Conservation (phyloP, 148 eudicot species). For the Amaranthus hypochondriacus region DNA sequence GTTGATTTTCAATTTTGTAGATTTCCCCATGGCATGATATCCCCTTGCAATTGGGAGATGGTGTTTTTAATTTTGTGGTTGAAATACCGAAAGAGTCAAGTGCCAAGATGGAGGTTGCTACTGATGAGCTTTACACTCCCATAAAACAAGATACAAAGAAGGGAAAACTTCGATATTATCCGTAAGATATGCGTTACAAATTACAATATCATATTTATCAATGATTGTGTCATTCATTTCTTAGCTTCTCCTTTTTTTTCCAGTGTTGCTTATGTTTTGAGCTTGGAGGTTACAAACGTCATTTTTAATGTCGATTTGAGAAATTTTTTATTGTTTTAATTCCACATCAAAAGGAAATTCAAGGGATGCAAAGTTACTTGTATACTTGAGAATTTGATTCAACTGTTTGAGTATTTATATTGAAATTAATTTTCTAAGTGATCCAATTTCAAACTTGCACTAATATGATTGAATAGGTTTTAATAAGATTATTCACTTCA, state of each 20-base stretch:
- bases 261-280: neutral
- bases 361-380: neutral
- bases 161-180: slow-evolving; percentile 93
- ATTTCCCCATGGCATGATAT: slow-evolving; percentile 98
- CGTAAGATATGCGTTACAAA: slow-evolving; percentile 50
- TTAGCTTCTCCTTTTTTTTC: neutral
- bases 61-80: slow-evolving; percentile 75
- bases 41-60: slow-evolving; percentile 82
- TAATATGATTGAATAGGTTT: no score
- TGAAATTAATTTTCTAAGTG: no score
- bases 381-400: no score
- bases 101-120: slow-evolving; percentile 99
- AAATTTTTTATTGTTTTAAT: neutral
- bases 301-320: neutral
- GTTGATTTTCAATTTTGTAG: slow-evolving; percentile 29
- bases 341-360: neutral
- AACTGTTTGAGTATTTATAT: no score
- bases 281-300: neutral
- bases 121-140: slow-evolving; percentile 84
- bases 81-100: slow-evolving; percentile 97
- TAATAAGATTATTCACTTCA: no score
- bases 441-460: no score
- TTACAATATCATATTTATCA: neutral
- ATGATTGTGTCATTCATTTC: neutral
- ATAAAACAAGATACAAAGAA: slow-evolving; percentile 96